Conservation (phyloP, 805 yeast species). For the Myxozyma geophila region DNA sequence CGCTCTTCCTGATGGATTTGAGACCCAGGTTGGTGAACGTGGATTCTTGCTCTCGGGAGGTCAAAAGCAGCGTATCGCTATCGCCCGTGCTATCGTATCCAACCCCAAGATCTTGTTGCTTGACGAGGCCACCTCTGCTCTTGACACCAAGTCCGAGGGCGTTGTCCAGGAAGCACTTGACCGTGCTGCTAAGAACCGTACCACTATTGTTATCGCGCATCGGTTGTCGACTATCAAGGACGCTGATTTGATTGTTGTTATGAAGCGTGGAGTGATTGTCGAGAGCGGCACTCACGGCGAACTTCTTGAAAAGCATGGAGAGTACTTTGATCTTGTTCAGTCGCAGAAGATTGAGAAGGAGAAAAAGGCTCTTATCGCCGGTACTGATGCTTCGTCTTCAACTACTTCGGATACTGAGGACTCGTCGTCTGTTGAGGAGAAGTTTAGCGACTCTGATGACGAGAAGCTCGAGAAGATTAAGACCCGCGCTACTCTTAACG, state of each 20-base stretch:
- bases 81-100: conserved; percentile 63
- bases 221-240: conserved; percentile 81
- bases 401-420: conserved; percentile 19
- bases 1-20: conserved; percentile 57
- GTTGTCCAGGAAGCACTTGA: conserved; percentile 59
- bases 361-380: conserved; percentile 2
- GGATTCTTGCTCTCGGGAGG: conserved; percentile 69
- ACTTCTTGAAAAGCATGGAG: conserved; percentile 43
- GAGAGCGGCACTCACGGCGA: conserved; percentile 52
- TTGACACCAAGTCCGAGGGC: conserved; percentile 65
- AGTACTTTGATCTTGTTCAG: conserved; percentile 46
- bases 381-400: neutral
- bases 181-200: conserved; percentile 46
- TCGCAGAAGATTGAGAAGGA: conserved; percentile 46
- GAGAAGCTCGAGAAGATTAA: conserved; percentile 26
- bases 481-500: conserved; percentile 26
- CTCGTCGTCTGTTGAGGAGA: conserved; percentile 16
- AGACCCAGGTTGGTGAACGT: conserved; percentile 57
- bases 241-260: conserved; percentile 60
- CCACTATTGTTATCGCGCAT: conserved; percentile 85
- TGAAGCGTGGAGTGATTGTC: conserved; percentile 55
- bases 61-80: conserved; percentile 67
- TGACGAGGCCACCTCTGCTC: conserved; percentile 72
- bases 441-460: conserved; percentile 11
- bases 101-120: conserved; percentile 61